phyloP scores from a whole-genome alignment of 305 asterid species.

The Fraxinus paxiana region DNA sequence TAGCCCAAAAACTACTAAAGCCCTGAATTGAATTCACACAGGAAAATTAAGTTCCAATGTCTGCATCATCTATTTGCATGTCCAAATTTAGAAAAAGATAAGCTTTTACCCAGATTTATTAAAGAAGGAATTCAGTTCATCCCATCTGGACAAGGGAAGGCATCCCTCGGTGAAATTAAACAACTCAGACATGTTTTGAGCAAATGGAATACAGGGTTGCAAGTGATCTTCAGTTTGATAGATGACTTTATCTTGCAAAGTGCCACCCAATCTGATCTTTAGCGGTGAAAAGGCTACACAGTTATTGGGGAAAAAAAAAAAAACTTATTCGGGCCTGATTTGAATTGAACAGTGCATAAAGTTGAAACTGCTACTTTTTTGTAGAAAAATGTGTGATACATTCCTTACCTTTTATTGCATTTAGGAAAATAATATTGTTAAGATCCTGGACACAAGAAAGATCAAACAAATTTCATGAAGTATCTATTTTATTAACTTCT shows the following conservation, averaged over 20 bases:
- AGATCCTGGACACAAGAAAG: conserved; percentile 48
- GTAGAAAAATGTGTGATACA: neutral
- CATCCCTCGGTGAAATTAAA: conserved; percentile 47
- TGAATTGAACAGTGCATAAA: neutral
- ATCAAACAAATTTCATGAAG: neutral
- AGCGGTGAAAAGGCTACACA: conserved; percentile 57
- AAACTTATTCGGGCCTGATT: neutral
- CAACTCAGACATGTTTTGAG: conserved; percentile 29
- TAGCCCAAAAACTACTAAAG: conserved; percentile 43
- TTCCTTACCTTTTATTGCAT: conserved; percentile 51
- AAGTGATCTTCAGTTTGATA: conserved; percentile 41
- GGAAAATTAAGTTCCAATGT: neutral
- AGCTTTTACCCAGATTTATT: conserved; percentile 42
- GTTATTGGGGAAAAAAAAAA: neutral
- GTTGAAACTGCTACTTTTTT: neutral
- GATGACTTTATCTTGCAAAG: conserved; percentile 56
- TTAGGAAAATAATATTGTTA: conserved; percentile 38
- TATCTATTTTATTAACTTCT: neutral
- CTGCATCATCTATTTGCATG: neutral
- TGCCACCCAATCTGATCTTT: conserved; percentile 62
- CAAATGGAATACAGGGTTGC: conserved; percentile 43
- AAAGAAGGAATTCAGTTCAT: conserved; percentile 53
- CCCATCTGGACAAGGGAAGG: conserved; percentile 65
- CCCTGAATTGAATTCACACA: conserved; percentile 33
- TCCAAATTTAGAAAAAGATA: neutral